Conservation (phyloP, 371 early-diverging fungal species). For the Apophysomyces elegans region DNA sequence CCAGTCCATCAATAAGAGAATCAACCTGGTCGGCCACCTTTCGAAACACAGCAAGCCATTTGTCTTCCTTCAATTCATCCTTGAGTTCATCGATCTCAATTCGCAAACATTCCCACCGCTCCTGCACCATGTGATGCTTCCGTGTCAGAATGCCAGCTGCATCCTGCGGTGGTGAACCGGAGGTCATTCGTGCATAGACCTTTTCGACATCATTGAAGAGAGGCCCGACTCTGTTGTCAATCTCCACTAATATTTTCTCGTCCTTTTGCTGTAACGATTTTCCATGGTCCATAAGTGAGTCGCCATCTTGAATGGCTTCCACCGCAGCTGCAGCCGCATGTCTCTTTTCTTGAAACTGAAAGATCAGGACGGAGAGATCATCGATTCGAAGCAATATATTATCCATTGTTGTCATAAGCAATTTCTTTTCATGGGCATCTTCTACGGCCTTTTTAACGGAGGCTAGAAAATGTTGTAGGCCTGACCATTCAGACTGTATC, state of each 20-base stretch:
- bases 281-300: slow-evolving; percentile 8
- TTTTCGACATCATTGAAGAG: slow-evolving; percentile 54
- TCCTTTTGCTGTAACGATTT: slow-evolving; percentile 23
- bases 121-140: slow-evolving; percentile 40
- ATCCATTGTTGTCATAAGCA: slow-evolving; percentile 32
- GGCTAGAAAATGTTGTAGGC: slow-evolving; percentile 44
- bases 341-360: slow-evolving; percentile 50
- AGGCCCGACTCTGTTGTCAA: slow-evolving; percentile 59
- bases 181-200: slow-evolving; percentile 52
- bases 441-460: slow-evolving; percentile 40
- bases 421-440: slow-evolving; percentile 24
- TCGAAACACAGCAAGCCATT: slow-evolving; percentile 65
- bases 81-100: slow-evolving; percentile 56
- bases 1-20: slow-evolving; percentile 65
- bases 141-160: slow-evolving; percentile 38
- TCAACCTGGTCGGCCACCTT: slow-evolving; percentile 64
- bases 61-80: slow-evolving; percentile 65
- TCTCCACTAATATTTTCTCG: slow-evolving; percentile 37
- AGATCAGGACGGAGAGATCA: slow-evolving; percentile 43
- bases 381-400: slow-evolving; percentile 37
- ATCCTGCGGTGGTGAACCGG: slow-evolving; percentile 35
- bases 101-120: slow-evolving; percentile 53
- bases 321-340: slow-evolving; percentile 26
- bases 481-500: slow-evolving; percentile 55
- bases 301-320: slow-evolving; percentile 16